Conservation (phyloP, 306 rosid species). For the Medicago arabica region DNA sequence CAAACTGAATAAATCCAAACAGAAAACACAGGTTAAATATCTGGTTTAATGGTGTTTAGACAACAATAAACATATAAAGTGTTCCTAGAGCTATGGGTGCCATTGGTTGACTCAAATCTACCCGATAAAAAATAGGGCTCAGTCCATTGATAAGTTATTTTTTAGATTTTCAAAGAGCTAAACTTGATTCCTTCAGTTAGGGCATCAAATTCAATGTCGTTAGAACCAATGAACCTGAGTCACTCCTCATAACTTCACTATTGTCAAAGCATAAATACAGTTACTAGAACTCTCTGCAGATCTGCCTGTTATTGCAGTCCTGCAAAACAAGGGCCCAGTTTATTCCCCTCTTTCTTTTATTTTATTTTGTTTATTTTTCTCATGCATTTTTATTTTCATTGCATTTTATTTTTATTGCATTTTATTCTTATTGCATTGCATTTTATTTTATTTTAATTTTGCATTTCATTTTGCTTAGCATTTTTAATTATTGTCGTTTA, state of each 20-base stretch:
- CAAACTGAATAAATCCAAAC: not conserved
- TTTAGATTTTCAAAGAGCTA: not conserved
- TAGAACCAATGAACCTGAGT: not conserved
- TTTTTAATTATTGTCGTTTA: too few relatives aligned
- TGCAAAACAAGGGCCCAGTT: too few relatives aligned
- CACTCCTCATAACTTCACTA: not conserved
- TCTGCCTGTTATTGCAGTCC: not conserved
- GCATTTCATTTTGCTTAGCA: too few relatives aligned
- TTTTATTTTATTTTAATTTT: too few relatives aligned
- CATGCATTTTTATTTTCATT: too few relatives aligned
- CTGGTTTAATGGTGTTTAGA: conserved; percentile 17
- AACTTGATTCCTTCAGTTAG: not conserved
- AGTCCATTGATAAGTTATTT: not conserved
- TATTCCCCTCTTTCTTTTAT: too few relatives aligned
- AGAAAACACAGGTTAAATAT: not conserved
- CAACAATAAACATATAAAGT: not conserved
- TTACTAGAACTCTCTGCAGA: not conserved
- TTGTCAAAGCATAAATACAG: not conserved
- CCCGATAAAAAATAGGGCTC: not conserved
- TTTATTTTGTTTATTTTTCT: too few relatives aligned
- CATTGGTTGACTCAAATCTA: not conserved
- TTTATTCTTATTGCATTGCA: too few relatives aligned
- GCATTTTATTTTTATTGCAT: too few relatives aligned
- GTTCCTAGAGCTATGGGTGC: not conserved
- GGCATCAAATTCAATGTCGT: not conserved